A percentile compares a stretch with the other conserved stretches of the same genome.
phyloP scores from a whole-genome alignment of 2,329 filamentous ascomycete species.

The Talaromyces sp. region DNA sequence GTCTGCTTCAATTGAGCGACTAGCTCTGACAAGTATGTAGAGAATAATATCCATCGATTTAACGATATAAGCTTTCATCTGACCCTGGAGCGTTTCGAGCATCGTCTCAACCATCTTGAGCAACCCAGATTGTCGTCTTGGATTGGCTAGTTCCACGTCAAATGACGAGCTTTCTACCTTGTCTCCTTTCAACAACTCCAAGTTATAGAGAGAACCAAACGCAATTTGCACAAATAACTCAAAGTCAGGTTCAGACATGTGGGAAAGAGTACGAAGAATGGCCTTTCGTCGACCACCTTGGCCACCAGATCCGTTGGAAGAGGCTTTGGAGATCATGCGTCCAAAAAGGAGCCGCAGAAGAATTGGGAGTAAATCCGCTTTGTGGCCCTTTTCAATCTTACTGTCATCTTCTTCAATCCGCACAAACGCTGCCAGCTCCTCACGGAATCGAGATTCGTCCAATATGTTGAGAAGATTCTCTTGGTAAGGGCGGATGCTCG shows the following conservation, averaged over 20 bases:
- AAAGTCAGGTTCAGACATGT: constrained; percentile 69
- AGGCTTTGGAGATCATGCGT: constrained; percentile 77
- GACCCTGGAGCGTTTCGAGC: constrained; percentile 75
- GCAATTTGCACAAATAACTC: constrained; percentile 79
- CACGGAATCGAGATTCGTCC: constrained; percentile 86
- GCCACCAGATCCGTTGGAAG: constrained; percentile 69
- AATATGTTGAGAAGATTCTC: constrained; percentile 82
- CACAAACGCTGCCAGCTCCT: constrained; percentile 86
- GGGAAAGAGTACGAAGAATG: constrained; percentile 72
- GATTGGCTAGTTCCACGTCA: constrained; percentile 55
- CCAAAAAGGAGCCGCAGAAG: constrained; percentile 85
- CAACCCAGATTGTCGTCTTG: constrained; percentile 82
- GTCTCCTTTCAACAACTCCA: constrained; percentile 54
- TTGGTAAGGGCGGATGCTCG: constrained; percentile 69
- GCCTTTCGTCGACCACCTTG: constrained; percentile 72
- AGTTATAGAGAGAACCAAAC: constrained; percentile 62
- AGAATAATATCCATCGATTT: constrained; percentile 71
- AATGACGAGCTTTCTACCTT: constrained; percentile 52
- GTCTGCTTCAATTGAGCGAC: constrained; percentile 44
- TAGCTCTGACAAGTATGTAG: constrained; percentile 72
- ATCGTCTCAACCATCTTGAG: constrained; percentile 87
- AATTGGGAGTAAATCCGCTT: constrained; percentile 72
- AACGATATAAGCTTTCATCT: constrained; percentile 63
- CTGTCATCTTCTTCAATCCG: constrained; percentile 63
- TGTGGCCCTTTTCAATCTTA: constrained; percentile 69